Evolutionary conservation across 805 yeast genomes (phyloP).

Genomic region (Lipomyces spencermartinsiae): DNA sequence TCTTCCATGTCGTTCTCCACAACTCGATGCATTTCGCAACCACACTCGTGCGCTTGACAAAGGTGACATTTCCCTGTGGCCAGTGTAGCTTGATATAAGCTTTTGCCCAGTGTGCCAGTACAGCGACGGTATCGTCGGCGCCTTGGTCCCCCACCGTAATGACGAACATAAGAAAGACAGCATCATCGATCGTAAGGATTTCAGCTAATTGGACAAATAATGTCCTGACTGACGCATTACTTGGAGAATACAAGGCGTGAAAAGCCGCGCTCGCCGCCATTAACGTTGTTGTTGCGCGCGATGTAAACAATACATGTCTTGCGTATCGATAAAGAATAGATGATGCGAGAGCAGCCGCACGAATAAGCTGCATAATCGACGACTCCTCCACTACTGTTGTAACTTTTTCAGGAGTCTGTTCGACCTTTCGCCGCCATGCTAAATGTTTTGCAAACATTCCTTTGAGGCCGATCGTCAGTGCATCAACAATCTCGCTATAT

Average conservation of each 20-base stretch:
- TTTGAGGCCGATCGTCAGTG: constrained; percentile 19
- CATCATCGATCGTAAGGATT: constrained; percentile 3
- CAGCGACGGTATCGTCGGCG: constrained; percentile 7
- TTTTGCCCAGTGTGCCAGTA: constrained; percentile 21
- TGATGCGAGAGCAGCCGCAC: constrained; percentile 6
- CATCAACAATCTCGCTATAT: constrained; percentile 14
- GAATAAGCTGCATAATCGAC: constrained; percentile 1
- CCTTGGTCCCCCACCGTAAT: constrained; percentile 11
- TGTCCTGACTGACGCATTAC: constrained; percentile 20
- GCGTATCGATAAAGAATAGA: constrained; percentile 9
- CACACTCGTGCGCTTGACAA: neutral
- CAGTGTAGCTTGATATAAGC: constrained; percentile 19
- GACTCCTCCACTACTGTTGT: neutral
- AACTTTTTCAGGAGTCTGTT: neutral
- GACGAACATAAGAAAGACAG: neutral
- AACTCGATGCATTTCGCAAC: constrained; percentile 21
- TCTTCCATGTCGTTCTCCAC: constrained; percentile 12
- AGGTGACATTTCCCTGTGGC: constrained; percentile 27
- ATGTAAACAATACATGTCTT: constrained; percentile 1
- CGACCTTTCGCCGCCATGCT: neutral
- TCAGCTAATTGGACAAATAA: constrained; percentile 18
- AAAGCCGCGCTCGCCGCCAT: constrained; percentile 19
- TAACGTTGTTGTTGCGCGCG: constrained; percentile 12
- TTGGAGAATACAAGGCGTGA: constrained; percentile 23
- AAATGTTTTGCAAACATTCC: neutral